Conservation (phyloP, 2,329 filamentous ascomycete species). For the Aureobasidium mangrovei region DNA sequence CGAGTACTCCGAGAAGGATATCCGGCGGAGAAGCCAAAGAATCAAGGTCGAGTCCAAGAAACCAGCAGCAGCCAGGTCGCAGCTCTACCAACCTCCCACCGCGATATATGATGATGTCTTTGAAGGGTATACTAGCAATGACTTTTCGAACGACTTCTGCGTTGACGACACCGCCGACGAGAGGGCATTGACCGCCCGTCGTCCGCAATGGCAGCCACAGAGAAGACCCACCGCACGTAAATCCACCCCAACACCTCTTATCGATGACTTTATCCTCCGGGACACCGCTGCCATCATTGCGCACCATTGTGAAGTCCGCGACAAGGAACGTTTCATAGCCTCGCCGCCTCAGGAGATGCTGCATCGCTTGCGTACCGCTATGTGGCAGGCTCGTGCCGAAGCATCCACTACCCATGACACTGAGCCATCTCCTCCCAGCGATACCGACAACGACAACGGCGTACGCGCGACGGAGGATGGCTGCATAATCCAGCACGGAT, state of each 20-base stretch:
- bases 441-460: background rate
- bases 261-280: background rate
- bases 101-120: background rate
- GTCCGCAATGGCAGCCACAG: background rate
- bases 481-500: slow-evolving; percentile 4
- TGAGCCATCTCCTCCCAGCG: background rate
- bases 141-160: background rate
- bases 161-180: background rate
- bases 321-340: background rate
- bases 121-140: background rate
- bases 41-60: background rate
- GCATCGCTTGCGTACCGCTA: background rate
- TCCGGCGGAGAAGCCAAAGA: background rate
- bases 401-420: background rate
- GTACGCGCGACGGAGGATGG: background rate
- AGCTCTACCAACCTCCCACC: background rate
- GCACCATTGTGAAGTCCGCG: background rate
- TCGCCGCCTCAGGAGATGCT: background rate
- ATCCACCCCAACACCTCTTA: background rate
- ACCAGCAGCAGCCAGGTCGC: background rate
- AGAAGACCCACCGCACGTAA: background rate
- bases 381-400: background rate
- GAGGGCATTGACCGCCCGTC: background rate
- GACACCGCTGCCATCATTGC: background rate
- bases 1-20: background rate